Base-by-base conservation (phyloP, 805 yeast species). In the Zygosaccharomyces kombuchaensis region DNA sequence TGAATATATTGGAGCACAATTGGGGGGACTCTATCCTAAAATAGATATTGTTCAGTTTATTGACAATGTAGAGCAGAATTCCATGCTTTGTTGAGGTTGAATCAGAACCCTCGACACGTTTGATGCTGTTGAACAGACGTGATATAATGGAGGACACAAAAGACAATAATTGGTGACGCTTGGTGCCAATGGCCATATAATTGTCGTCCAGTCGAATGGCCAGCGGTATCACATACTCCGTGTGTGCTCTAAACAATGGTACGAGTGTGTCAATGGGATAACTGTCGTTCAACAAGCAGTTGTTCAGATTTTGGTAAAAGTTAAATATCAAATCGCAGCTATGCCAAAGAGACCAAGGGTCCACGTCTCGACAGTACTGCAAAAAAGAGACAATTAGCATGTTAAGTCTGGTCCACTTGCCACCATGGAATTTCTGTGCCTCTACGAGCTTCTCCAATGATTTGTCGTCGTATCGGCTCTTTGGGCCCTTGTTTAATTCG, bases 121-220 rank as follows among this genome's bases (percentile, higher is more conserved):
- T 70, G 31, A 79, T 77, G 42, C 80, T 72, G 55, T 83, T 82
- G 67, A 82, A 82, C 23, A 80, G 63, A 54, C 75, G 77, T 40
- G 84, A 67, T 13, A 82, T 65, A 2, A 78, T 63, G 3, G 81
- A 69, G 0, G 87, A 80, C 19, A 77, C 56, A 59, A 72, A 75
- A 5, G 77, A 67, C 30, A 72, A 58, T 29, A 63, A 63, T 26
- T 46, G 81, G 53, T 23, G 70, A 69, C 53, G 62, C 55, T 52
- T 51, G 2, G 56, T 51, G 9, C 54, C 57, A 12, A 52, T 22
- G 4, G 29, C 38, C 40, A 38, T 34, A 44, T 49, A 51, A 21
- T 57, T 48, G 2, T 40, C 43, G 45, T 65, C 68, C 21, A 64
- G 40, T 31, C 45, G 44, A 12, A 35, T 36, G 3, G 65, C 59